phyloP scores from a whole-genome alignment of 306 rosid species.

The Urtica urens region DNA sequence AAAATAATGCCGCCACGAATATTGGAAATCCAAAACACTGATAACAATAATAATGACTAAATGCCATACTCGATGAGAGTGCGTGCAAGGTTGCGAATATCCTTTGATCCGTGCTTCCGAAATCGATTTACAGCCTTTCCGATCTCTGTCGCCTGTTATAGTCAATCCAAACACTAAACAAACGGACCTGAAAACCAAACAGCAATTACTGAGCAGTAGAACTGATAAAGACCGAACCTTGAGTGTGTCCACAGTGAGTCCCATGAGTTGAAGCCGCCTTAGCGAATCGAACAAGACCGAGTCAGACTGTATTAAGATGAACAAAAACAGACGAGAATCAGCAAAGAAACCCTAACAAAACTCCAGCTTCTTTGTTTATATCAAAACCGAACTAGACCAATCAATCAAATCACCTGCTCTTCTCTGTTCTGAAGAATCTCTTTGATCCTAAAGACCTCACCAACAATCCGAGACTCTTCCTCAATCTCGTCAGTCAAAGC shows the following conservation, averaged over 20 bases:
- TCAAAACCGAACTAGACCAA: neutral
- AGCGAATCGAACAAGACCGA: conserved; percentile 56
- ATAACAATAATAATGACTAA: too few species aligned
- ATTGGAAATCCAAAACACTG: too few species aligned
- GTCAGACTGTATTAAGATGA: conserved; percentile 54
- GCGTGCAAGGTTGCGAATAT: conserved; percentile 47
- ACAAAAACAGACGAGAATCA: conserved; percentile 12
- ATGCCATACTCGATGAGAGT: conserved; percentile 51
- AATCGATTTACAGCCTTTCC: conserved; percentile 73
- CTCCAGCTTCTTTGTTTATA: too few species aligned
- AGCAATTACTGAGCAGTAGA: neutral
- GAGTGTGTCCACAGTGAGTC: conserved; percentile 49
- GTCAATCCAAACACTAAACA: conserved; percentile 15
- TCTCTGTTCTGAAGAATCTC: conserved; percentile 29
- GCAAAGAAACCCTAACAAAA: conserved; percentile 1
- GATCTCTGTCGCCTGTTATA: conserved; percentile 78
- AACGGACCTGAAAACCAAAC: neutral
- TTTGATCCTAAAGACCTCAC: conserved; percentile 70
- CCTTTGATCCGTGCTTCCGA: conserved; percentile 53
- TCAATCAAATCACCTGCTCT: conserved; percentile 35
- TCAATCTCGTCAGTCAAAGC: conserved; percentile 90
- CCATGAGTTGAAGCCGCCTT: conserved; percentile 81
- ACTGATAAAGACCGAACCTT: conserved; percentile 38
- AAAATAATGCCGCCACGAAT: too few species aligned
- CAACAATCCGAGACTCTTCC: conserved; percentile 43